A percentile compares a stretch with the other conserved stretches of the same genome.
Evolutionary conservation across 2,329 filamentous ascomycete species (phyloP).

Genomic region (Arthrinium puccinioides): DNA sequence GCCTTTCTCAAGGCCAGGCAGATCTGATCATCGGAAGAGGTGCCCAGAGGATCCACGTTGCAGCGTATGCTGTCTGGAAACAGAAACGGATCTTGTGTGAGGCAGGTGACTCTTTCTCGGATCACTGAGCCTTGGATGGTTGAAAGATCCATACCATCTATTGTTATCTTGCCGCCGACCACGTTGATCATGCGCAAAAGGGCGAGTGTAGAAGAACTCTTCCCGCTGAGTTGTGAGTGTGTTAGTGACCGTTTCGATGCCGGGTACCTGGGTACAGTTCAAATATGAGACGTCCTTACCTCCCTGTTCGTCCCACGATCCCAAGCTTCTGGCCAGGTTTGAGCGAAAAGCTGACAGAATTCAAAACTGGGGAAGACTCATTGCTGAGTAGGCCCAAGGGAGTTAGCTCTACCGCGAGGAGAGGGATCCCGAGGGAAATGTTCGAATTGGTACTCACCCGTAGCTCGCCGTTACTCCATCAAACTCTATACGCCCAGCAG

Average conservation of each 20-base stretch:
- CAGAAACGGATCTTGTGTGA: conserved; percentile 7
- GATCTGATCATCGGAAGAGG: conserved; percentile 1
- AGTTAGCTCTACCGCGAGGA: no score
- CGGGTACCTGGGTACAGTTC: neutral
- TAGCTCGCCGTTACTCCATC: conserved; percentile 6
- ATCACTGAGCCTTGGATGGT: neutral
- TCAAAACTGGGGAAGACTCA: neutral
- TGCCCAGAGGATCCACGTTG: conserved; percentile 4
- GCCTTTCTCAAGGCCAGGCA: conserved; percentile 1
- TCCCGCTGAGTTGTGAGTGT: neutral
- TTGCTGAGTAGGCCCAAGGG: no score
- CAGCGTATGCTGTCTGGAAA: conserved; percentile 3
- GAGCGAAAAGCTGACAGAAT: neutral
- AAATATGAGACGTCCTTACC: neutral
- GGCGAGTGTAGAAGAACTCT: neutral
- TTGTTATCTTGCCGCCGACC: neutral
- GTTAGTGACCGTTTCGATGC: no score
- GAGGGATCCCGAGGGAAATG: neutral
- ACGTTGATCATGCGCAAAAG: conserved; percentile 1
- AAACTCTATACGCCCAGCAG: conserved; percentile 3
- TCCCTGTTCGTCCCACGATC: neutral
- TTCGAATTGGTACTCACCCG: neutral
- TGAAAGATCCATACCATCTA: conserved; percentile 1
- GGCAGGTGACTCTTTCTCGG: neutral
- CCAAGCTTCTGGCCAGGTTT: neutral